phyloP scores from a whole-genome alignment of 805 yeast species.

The Zygosaccharomyces lentus region DNA sequence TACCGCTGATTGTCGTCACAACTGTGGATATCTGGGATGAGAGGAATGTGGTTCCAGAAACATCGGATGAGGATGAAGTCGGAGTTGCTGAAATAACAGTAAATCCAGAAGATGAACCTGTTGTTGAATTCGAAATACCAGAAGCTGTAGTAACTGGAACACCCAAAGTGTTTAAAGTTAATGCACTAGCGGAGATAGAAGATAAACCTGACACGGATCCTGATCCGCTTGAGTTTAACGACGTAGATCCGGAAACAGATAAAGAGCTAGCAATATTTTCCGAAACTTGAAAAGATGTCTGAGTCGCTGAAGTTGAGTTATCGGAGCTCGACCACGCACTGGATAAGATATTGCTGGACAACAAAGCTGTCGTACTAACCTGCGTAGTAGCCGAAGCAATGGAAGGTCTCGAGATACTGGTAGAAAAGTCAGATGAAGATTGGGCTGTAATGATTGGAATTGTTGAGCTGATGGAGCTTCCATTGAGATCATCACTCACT shows the following conservation, averaged over 20 bases:
- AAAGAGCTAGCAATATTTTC: neutral
- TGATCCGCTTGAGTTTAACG: neutral
- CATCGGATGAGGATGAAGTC: neutral
- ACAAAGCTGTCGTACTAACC: neutral
- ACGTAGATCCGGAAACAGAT: neutral
- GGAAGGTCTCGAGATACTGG: neutral
- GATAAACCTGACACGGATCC: too few relatives aligned
- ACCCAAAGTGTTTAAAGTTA: too few relatives aligned
- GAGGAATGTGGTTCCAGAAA: neutral
- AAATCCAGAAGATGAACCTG: neutral
- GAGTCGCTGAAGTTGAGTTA: neutral
- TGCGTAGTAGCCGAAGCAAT: neutral
- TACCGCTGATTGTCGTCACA: constrained; percentile 10
- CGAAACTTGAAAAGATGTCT: neutral
- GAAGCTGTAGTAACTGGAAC: neutral
- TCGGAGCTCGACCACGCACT: constrained; percentile 7
- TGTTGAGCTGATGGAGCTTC: too few relatives aligned
- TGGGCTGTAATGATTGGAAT: too few relatives aligned
- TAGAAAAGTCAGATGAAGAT: neutral
- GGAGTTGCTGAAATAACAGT: neutral
- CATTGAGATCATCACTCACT: neutral
- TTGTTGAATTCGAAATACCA: neutral
- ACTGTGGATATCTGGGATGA: constrained; percentile 6
- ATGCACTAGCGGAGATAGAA: too few relatives aligned
- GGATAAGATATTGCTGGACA: neutral